phyloP scores from a whole-genome alignment of 257 asterid genomes.

The Apocynum venetum region DNA sequence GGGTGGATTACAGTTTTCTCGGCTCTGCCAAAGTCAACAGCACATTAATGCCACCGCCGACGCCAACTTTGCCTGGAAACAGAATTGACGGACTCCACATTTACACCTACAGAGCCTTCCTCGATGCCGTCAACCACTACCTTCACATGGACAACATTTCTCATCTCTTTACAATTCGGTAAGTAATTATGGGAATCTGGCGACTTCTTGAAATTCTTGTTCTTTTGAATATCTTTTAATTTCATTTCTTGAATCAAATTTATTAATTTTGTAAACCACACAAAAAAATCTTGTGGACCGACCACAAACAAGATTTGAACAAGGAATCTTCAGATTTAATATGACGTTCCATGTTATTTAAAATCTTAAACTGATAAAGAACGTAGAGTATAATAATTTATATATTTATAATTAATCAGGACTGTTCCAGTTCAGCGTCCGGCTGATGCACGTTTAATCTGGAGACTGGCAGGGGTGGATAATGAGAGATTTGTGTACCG shows the following conservation, averaged over 20 bases:
- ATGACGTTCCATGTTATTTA: no score
- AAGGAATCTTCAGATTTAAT: no score
- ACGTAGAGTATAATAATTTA: no score
- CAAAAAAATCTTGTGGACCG: no score
- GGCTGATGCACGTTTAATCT: neutral
- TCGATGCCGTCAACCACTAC: neutral
- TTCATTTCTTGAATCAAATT: no score
- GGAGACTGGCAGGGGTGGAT: neutral
- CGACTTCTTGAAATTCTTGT: no score
- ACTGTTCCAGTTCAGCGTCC: neutral
- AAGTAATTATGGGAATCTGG: neutral
- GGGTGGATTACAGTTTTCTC: neutral
- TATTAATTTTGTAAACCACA: neutral
- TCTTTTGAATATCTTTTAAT: no score
- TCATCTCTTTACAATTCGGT: neutral
- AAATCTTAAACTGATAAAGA: no score
- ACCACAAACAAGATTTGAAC: no score
- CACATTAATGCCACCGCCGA: no score
- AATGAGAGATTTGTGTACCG: neutral
- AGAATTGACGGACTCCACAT: neutral
- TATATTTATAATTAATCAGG: no score
- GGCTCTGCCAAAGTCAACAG: no score
- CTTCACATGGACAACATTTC: neutral
- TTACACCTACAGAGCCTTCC: neutral
- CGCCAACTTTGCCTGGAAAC: neutral